Percentiles rank a stretch among this genome's conserved stretches.
Conservation (phyloP, 495 filamentous ascomycete genomes). For the Parmelia sp. region DNA sequence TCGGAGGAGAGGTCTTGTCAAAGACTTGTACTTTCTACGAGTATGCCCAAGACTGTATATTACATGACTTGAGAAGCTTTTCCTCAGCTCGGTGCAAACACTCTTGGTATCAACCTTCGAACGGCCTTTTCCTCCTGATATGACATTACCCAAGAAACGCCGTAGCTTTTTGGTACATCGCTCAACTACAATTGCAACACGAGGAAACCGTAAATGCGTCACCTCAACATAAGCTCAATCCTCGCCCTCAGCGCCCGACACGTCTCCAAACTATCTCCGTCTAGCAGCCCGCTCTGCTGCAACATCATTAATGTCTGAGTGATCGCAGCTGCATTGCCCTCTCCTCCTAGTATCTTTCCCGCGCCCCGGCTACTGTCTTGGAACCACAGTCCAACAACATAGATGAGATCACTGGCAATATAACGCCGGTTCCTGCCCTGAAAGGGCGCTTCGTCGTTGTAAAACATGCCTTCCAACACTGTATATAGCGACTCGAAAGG, state of each 20-base stretch:
- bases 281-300: conserved; percentile 29
- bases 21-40: background rate
- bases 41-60: background rate
- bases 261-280: conserved; percentile 23
- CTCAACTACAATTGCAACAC: conserved; percentile 10
- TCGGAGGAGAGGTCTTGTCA: background rate
- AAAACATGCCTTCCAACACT: conserved; percentile 76
- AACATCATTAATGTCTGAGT: conserved; percentile 42
- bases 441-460: conserved; percentile 79
- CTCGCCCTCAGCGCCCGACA: conserved; percentile 38
- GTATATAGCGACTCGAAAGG: conserved; percentile 66
- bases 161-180: conserved; percentile 12
- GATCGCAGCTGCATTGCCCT: conserved; percentile 42
- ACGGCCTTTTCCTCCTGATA: background rate
- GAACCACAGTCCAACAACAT: conserved; percentile 58
- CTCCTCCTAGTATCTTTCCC: conserved; percentile 48
- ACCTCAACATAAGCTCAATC: conserved; percentile 43
- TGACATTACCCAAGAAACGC: conserved; percentile 17
- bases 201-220: conserved; percentile 18
- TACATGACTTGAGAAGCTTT: background rate
- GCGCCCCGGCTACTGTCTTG: conserved; percentile 50
- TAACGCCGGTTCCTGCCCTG: conserved; percentile 54
- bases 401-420: conserved; percentile 56
- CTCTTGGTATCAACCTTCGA: background rate
- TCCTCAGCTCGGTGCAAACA: background rate